These are phyloP conservation scores for Phlebiopsis flavidoalba DNA, from an alignment of 768 basidiomycete species.

Conservation along the genomic window DNA sequence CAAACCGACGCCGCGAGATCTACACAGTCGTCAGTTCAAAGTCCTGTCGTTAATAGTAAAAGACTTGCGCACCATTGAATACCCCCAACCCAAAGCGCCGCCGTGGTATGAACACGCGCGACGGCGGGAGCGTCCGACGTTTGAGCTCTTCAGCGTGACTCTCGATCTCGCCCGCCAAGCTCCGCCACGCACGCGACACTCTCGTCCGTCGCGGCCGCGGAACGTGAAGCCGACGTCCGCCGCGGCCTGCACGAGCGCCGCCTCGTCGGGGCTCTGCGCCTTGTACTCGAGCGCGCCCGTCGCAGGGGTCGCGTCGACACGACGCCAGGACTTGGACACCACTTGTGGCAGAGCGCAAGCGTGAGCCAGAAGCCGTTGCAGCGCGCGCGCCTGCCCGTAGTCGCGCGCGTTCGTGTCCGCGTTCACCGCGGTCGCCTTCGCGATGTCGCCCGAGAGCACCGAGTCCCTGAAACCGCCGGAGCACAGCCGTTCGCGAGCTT, in stretches of 20 bases:
- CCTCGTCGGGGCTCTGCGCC: slow-evolving; percentile 97
- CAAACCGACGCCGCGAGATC: too few relatives aligned
- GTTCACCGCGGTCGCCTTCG: slow-evolving; percentile 40
- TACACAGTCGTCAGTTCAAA: too few relatives aligned
- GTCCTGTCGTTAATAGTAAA: too few relatives aligned
- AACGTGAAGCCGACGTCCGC: slow-evolving; percentile 95
- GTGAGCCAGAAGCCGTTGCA: slow-evolving; percentile 91
- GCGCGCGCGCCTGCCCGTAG: slow-evolving; percentile 62
- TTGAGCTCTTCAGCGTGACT: too few relatives aligned
- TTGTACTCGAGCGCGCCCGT: slow-evolving; percentile 87
- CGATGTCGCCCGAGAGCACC: slow-evolving; percentile 57
- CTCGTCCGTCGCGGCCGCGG: slow-evolving; percentile 82
- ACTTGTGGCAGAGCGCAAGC: slow-evolving; percentile 86
- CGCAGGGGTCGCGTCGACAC: slow-evolving; percentile 55
- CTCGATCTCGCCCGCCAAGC: too few relatives aligned
- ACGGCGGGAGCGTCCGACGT: too few relatives aligned
- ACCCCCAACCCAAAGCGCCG: too few relatives aligned
- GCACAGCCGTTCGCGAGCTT: slow-evolving; percentile 36
- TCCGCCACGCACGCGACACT: too few relatives aligned
- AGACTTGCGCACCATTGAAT: too few relatives aligned
- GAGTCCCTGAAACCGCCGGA: slow-evolving; percentile 67
- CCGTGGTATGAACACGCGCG: too few relatives aligned
- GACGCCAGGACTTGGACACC: slow-evolving; percentile 69
- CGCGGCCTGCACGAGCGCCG: slow-evolving; percentile 93
- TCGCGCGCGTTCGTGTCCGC: slow-evolving; percentile 44